Percentiles rank a stretch among this genome's conserved stretches.
These are phyloP conservation scores for Amanita pseudoporphyria DNA, from an alignment of 768 basidiomycete species.

Conservation along the genomic window DNA sequence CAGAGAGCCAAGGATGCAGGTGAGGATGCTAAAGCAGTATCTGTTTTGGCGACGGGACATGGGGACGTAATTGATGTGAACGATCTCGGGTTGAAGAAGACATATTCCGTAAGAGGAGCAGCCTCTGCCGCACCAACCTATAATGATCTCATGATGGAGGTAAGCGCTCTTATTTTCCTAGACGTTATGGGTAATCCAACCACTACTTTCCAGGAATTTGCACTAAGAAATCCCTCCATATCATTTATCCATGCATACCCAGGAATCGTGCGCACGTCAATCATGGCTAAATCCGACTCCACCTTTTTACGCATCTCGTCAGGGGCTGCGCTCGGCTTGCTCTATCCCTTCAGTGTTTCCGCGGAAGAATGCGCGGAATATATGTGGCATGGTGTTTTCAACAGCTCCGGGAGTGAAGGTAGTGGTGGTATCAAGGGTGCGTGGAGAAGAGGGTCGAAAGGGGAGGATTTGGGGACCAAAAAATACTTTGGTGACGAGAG, in stretches of 20 bases:
- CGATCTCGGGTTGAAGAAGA: constrained; percentile 42
- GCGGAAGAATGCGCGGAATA: constrained; percentile 24
- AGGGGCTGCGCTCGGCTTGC: constrained; percentile 12
- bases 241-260: constrained; percentile 29
- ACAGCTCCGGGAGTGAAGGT: neutral
- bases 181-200: neutral
- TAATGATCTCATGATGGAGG: constrained; percentile 47
- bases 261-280: constrained; percentile 29
- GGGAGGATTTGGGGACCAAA: constrained; percentile 1
- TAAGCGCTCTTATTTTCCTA: constrained; percentile 14
- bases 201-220: constrained; percentile 19
- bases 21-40: constrained; percentile 41
- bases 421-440: neutral
- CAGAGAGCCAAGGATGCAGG: constrained; percentile 32
- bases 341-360: constrained; percentile 17
- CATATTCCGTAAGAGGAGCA: no score
- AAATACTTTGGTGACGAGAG: constrained; percentile 1
- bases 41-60: constrained; percentile 26
- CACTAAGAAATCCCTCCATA: constrained; percentile 20
- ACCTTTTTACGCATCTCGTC: constrained; percentile 14
- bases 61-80: constrained; percentile 31
- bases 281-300: constrained; percentile 20
- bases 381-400: constrained; percentile 17
- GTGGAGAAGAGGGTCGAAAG: neutral
- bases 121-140: constrained; percentile 30